These are phyloP conservation scores for Penicillium ochrochloron DNA, from an alignment of 495 filamentous ascomycete genomes.

Conservation along the genomic window DNA sequence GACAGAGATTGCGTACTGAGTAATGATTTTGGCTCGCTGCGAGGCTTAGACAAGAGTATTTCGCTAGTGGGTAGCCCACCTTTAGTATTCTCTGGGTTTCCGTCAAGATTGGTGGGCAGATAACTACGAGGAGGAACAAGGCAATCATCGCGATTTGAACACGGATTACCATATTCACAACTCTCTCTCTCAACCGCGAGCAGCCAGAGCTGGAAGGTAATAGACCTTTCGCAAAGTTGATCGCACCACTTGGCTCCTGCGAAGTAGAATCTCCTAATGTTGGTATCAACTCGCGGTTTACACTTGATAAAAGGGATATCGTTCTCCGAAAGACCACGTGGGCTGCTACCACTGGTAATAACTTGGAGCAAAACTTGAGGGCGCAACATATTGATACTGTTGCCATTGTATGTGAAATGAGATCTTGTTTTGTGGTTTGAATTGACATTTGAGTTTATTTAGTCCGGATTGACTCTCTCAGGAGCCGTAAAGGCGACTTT, in stretches of 20 bases:
- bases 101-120: no score
- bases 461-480: conserved; percentile 46
- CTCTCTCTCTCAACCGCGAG: not conserved
- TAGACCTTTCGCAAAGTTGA: not conserved
- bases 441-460: not conserved
- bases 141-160: no score
- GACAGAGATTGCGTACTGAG: no score
- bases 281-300: not conserved
- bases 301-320: not conserved
- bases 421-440: not conserved
- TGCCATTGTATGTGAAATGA: not conserved
- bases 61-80: no score
- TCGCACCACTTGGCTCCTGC: not conserved
- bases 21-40: no score
- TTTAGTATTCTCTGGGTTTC: no score
- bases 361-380: not conserved
- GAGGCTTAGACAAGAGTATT: no score
- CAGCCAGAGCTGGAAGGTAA: not conserved
- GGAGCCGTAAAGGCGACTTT: conserved; percentile 50
- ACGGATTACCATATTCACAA: not conserved
- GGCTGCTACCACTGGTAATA: not conserved
- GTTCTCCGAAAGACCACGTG: not conserved
- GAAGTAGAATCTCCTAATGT: not conserved
- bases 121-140: no score
- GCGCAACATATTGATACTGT: not conserved